Base-by-base conservation (phyloP, 768 basidiomycete genomes). In the Suillus variegatus region DNA sequence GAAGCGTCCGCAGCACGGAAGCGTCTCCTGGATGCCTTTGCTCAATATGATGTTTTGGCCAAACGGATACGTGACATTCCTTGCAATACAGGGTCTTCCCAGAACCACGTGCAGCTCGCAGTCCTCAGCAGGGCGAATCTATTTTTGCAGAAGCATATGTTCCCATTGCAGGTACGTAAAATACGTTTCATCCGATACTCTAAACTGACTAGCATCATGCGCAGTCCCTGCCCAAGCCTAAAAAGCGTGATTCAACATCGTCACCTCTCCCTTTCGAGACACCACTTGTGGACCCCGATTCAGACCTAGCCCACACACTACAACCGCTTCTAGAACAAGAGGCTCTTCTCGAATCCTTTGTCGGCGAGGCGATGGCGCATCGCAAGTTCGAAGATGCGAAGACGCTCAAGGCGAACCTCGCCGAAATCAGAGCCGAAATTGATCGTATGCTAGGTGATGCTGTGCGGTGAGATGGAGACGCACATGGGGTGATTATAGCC, bases 381-480 rank as follows among this genome's bases (percentile, higher is more conserved):
- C 83, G 97, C 51, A 99, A 99, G 78, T 98, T 99, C 68, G 97
- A 99, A 76, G 97, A 99, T 73, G 92, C 91, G 16, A 91, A 91
- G 76, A 91, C 91, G 4, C 80, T 99, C 67, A 89, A 92, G 73
- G 75, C 79, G 40, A 96, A 91, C 75, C 76, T 98, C 60, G 82
- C 80, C 55, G 97, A 99, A 79, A 93, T 99, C 64, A 82, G 90
- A 68, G 81, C 73, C 14, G 96, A 97, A 81, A 95, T 98, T 60
- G 88, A 88, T 67, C 86, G 84, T 72, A 82, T 95, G 66, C 56
- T 90, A 51, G 77, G 72, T 47, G 76, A 77, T 64, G 76, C 74
- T 41, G 68, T 72, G 8, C 67, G 66, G 36, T 67, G 63, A 57
- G 35, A 57, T 47, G 66, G 43, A 52, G 28, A 2, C 66, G 66